Base-by-base conservation (phyloP, 2,329 filamentous ascomycete genomes). In the Neoarthrinium moseri region DNA sequence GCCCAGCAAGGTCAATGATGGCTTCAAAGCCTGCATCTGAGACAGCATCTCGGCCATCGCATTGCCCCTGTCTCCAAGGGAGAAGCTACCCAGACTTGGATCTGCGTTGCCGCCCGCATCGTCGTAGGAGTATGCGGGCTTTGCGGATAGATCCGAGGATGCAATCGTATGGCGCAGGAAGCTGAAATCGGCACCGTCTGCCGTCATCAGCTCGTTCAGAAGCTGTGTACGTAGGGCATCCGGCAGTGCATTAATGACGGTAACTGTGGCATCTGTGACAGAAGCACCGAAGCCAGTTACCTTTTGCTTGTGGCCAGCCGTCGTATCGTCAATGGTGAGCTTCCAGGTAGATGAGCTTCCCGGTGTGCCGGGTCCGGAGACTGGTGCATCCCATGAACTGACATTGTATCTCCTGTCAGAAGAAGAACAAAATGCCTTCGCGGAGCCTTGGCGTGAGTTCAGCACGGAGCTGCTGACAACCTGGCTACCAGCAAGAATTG, bases 241-340 rank as follows among this genome's bases (percentile, higher is more conserved):
- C 1, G 65, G 49, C 3, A 72, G 61, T 17, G 54, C 52, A 45
- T 65, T 64, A 51, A 71, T 61, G 20, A 67, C 66, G 22, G 61
- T 56, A 8, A 71, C 66, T 5, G 68, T 71, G 24, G 65, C 63
- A 42, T 72, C 69, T 3, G 69, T 72, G 22, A 72, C 66, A 8
- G 66, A 59, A 5, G 66, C 68, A n/a, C 69, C 69, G 45, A 72
- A 72, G 4, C 69, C 68, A 34, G 57, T 63, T 54, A 72, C 54
- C 11, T 51, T 63, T 54, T 72, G 70, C 50, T 68, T 71, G 48
- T 64, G 49, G 13, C 68, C 68, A 4, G 59, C 48, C 2, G 58
- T 29, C 17, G 65, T 65, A 51, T 72, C 70, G 45, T 70, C 62
- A 41, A 72, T 61, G 47, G 53, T 64, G 30, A 72, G 58, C 18